Evolutionary conservation across 208 protist species (phyloP).

Genomic region (Blechomonas ayalai): DNA sequence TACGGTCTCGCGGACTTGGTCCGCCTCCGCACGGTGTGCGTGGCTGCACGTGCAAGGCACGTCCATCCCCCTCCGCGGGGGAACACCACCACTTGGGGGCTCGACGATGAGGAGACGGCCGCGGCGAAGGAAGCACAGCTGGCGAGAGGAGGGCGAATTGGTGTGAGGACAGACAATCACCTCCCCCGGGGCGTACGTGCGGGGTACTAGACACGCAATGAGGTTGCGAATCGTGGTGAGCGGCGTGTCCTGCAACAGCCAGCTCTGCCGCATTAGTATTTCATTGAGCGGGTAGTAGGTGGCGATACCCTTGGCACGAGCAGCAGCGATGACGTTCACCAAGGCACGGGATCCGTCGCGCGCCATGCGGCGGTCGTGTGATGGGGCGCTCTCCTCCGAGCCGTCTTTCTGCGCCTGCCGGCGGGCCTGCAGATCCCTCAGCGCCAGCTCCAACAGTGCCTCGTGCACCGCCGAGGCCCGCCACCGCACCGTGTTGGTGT

Average conservation of each 20-base stretch:
- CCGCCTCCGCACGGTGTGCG: not conserved
- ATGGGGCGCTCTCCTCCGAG: not conserved
- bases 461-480: slow-evolving; percentile 58
- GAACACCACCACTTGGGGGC: slow-evolving; percentile 2
- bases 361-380: slow-evolving; percentile 4
- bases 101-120: slow-evolving; percentile 55
- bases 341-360: slow-evolving; percentile 12
- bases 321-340: slow-evolving; percentile 37
- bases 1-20: slow-evolving; percentile 7
- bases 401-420: not conserved
- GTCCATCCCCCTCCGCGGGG: not conserved
- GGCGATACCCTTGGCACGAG: slow-evolving; percentile 39
- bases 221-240: slow-evolving; percentile 57
- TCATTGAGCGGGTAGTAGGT: slow-evolving; percentile 69
- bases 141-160: slow-evolving; percentile 18
- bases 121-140: slow-evolving; percentile 77
- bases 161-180: slow-evolving; percentile 65
- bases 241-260: slow-evolving; percentile 81
- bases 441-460: slow-evolving; percentile 32
- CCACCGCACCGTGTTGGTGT: slow-evolving; percentile 54
- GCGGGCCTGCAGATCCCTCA: slow-evolving; percentile 1
- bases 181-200: slow-evolving; percentile 66
- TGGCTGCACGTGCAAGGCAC: not conserved
- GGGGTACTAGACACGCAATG: slow-evolving; percentile 57
- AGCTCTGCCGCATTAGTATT: slow-evolving; percentile 80